Evolutionary conservation across 306 rosid species (phyloP), one percentile per base, ranked within the genome.

Genomic region (Echinosophora koreensis): DNA sequence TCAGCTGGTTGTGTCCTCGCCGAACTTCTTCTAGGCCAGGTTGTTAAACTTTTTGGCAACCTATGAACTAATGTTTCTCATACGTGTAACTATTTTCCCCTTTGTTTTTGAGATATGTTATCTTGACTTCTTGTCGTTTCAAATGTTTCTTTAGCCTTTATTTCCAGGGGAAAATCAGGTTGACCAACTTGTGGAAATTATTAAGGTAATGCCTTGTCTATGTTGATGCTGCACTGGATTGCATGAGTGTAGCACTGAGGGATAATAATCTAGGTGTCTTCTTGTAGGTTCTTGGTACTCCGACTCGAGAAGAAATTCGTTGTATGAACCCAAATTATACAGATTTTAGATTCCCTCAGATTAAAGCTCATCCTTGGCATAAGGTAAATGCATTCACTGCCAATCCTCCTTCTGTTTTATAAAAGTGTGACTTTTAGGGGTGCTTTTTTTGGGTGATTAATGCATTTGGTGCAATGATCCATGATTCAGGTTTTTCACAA

Each of bases 1-100:
- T 94, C 98, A 66, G 97, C 98, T 89, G 98, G 98, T 78, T 94
- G 98, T 85, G 98, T 90, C 65, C 97, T 94, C 69, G 98, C 98
- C 1, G 97, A 94, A 88, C 97, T 94, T 81, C 97, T 94, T 83
- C 81, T 92, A 44, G 97, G 97, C 80, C 93, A 90, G 97, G 98
- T 94, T 77, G 62, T 73, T 78, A 32, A 76, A 63, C 67, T 61
- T 55, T 41, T 18, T 66, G 66, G 77, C 27, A 64, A 65, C 50
- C 44, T 68, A 5, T 68, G 28, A 69, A 65, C 47, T 49, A 17
- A 77, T 42, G 51, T 83, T 60, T 71, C 79, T 69, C 57, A 52
- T 73, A 41, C 69, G 77, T 42, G 14, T 42, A 73, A n/a, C 5
- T 59, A 27, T 39, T 46, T 69, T 42, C 39, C 37, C 32, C 50